A percentile compares a stretch with the other conserved stretches of the same genome.
Conservation (phyloP, 306 rosid genomes). For the Pachyrhizus erosus region DNA sequence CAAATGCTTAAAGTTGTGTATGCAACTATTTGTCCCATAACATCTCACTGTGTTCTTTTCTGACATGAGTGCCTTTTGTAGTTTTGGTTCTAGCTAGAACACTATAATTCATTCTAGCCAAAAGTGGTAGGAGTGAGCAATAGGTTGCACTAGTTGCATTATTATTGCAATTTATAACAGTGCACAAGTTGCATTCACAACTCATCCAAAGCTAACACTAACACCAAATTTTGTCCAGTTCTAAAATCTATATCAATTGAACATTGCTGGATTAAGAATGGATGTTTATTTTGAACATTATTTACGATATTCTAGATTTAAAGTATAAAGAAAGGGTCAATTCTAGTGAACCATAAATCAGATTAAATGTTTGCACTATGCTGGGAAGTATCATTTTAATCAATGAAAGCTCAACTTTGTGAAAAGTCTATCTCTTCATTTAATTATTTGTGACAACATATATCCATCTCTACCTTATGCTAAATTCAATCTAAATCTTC, state of each 20-base stretch:
- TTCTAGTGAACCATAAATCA: not conserved
- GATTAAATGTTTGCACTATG: not conserved
- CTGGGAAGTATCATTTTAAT: constrained; percentile 3
- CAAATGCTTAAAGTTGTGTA: constrained; percentile 8
- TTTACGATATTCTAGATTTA: not conserved
- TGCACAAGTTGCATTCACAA: constrained; percentile 32
- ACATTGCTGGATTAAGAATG: not conserved
- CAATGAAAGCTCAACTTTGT: constrained; percentile 16
- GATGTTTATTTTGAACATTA: not conserved
- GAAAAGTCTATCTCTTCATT: constrained; percentile 4
- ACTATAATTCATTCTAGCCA: not conserved
- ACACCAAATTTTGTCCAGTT: constrained; percentile 21
- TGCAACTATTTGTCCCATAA: constrained; percentile 33
- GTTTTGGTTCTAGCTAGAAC: not conserved
- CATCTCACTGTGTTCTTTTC: constrained; percentile 18
- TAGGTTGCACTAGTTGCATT: not conserved
- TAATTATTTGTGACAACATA: not conserved
- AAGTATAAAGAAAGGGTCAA: not conserved
- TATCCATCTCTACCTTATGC: constrained; percentile 3
- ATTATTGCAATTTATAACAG: not conserved
- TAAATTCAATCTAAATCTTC: not conserved
- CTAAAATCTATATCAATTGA: not conserved
- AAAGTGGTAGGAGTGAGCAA: not conserved
- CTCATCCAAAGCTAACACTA: constrained; percentile 4
- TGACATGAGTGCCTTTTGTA: not conserved